Conservation (phyloP, 768 basidiomycete species). For the Calocera viscosa region DNA sequence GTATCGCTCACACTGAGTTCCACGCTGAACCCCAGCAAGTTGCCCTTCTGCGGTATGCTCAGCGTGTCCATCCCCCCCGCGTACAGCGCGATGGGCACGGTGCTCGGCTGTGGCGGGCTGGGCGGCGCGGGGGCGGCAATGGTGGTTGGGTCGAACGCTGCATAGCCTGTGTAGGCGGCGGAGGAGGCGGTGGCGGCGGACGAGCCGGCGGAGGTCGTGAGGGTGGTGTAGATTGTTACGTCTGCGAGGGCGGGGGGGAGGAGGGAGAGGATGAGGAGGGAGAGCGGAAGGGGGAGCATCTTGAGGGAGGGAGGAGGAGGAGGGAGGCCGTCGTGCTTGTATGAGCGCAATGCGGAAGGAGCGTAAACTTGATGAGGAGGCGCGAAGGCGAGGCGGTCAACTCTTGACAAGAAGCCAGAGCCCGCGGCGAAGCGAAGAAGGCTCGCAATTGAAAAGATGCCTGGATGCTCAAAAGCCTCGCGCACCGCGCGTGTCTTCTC, state of each 20-base stretch:
- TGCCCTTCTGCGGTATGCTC: slow-evolving; percentile 37
- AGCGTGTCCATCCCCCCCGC: slow-evolving; percentile 21
- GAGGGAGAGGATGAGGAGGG: neutral
- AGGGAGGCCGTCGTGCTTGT: too few relatives aligned
- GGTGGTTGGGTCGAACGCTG: slow-evolving; percentile 14
- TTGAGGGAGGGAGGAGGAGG: neutral
- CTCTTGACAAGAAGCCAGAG: too few relatives aligned
- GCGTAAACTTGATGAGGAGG: too few relatives aligned
- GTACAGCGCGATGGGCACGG: neutral
- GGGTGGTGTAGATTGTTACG: neutral
- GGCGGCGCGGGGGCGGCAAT: neutral
- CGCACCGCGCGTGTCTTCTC: too few relatives aligned
- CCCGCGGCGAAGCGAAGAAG: too few relatives aligned
- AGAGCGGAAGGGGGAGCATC: neutral
- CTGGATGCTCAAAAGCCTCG: too few relatives aligned
- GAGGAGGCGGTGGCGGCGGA: neutral
- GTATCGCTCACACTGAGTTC: slow-evolving; percentile 61
- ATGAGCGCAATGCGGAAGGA: too few relatives aligned
- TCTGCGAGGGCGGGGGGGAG: neutral
- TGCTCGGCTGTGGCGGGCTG: neutral
- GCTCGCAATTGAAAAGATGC: too few relatives aligned
- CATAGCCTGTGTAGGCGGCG: slow-evolving; percentile 4
- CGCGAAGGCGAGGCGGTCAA: too few relatives aligned
- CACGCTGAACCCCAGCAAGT: slow-evolving; percentile 62
- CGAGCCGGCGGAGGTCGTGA: neutral